These are phyloP conservation scores for Cystoderma amianthinum DNA, from an alignment of 768 basidiomycete genomes.

Conservation along the genomic window DNA sequence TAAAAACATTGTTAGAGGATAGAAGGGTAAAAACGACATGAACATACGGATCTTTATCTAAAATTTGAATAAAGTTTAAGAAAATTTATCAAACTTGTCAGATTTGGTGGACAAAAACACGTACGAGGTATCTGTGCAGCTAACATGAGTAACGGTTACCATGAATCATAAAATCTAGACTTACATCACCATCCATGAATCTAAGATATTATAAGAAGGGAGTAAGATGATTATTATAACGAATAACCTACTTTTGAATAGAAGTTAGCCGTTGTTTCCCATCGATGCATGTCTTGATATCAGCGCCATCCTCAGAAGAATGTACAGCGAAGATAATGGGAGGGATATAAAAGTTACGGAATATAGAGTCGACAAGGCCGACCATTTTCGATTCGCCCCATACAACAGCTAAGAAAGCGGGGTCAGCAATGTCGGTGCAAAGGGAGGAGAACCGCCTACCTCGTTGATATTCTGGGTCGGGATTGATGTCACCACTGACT, in stretches of 20 bases:
- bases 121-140: conserved; percentile 47
- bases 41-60: conserved; percentile 45
- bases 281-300: conserved; percentile 65
- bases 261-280: conserved; percentile 80
- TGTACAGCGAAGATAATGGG: conserved; percentile 34
- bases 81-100: neutral
- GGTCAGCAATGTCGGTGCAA: neutral
- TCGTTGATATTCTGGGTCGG: conserved; percentile 77
- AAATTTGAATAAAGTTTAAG: conserved; percentile 1
- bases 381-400: conserved; percentile 76
- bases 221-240: neutral
- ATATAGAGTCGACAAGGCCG: conserved; percentile 69
- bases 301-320: conserved; percentile 52
- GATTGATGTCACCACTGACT: conserved; percentile 51
- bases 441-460: conserved; percentile 27
- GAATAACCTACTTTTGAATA: conserved; percentile 47
- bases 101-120: conserved; percentile 16
- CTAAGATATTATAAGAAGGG: conserved; percentile 20
- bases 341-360: conserved; percentile 62
- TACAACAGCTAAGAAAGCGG: conserved; percentile 53
- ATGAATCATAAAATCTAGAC: conserved; percentile 14
- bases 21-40: too few species aligned
- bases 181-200: conserved; percentile 65
- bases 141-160: conserved; percentile 4
- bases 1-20: too few species aligned